Percentiles rank a stretch among this genome's conserved stretches.
phyloP scores from a whole-genome alignment of 441 rosid species.

The Erodium moschatum region DNA sequence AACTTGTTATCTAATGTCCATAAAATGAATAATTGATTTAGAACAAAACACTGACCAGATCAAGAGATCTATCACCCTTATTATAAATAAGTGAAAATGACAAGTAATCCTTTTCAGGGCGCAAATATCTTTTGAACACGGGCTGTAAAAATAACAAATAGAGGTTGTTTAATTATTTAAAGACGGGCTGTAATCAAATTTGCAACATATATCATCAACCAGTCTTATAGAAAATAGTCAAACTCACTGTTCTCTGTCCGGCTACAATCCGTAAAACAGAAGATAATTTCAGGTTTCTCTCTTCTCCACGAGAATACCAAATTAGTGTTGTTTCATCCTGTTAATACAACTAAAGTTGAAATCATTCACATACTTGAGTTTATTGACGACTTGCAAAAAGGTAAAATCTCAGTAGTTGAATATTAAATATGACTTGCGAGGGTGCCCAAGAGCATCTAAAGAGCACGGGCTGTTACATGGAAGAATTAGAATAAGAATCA shows the following conservation, averaged over 20 bases:
- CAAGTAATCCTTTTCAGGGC: slow-evolving; percentile 92
- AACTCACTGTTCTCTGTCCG: slow-evolving; percentile 93
- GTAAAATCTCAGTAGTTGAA: background rate
- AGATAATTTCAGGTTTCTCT: slow-evolving; percentile 80
- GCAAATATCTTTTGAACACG: slow-evolving; percentile 86
- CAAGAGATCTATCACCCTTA: slow-evolving; percentile 60
- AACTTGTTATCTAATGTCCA: slow-evolving; percentile 11
- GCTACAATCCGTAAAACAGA: slow-evolving; percentile 82
- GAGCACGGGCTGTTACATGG: background rate
- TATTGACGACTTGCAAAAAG: background rate
- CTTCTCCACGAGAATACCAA: slow-evolving; percentile 92
- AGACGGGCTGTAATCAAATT: background rate
- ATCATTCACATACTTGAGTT: slow-evolving; percentile 6
- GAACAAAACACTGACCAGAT: slow-evolving; percentile 49
- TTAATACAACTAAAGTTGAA: background rate
- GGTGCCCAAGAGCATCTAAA: no score
- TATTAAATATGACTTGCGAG: background rate
- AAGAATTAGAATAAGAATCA: background rate
- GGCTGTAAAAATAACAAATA: slow-evolving; percentile 46
- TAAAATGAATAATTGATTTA: slow-evolving; percentile 12
- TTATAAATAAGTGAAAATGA: slow-evolving; percentile 80
- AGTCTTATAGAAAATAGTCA: background rate
- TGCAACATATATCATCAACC: background rate
- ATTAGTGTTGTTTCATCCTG: slow-evolving; percentile 92
- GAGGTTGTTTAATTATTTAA: slow-evolving; percentile 5